Evolutionary conservation across 805 yeast genomes (phyloP).

Genomic region (Yarrowia sp.): DNA sequence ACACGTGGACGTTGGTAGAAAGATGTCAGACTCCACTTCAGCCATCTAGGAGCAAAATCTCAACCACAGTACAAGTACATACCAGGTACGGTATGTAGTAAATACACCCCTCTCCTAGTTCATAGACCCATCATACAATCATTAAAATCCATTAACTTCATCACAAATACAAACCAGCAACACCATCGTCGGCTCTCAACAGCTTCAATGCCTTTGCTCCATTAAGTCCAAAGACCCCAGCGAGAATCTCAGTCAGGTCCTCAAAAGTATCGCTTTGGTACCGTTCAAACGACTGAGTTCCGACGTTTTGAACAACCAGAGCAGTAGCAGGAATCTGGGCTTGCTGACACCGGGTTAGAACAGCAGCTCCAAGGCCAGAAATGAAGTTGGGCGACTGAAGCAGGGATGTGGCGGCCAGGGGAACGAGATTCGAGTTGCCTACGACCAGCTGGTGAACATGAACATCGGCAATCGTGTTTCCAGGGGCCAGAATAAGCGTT

Average conservation of each 20-base stretch:
- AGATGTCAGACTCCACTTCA: too few relatives aligned
- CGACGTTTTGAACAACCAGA: slow-evolving; percentile 48
- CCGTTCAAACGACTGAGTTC: slow-evolving; percentile 48
- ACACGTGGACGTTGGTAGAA: too few relatives aligned
- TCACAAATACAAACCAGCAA: slow-evolving; percentile 8
- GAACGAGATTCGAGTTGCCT: slow-evolving; percentile 5
- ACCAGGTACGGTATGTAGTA: too few relatives aligned
- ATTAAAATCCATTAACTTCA: too few relatives aligned
- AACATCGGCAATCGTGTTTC: slow-evolving; percentile 25
- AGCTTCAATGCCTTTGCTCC: slow-evolving; percentile 10
- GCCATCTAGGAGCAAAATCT: too few relatives aligned
- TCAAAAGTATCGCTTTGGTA: slow-evolving; percentile 30
- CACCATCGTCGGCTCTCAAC: slow-evolving; percentile 13
- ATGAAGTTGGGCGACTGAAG: slow-evolving; percentile 41
- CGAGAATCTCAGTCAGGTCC: slow-evolving; percentile 14
- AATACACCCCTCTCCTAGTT: too few relatives aligned
- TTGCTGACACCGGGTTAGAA: slow-evolving; percentile 46
- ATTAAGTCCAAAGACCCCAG: background rate
- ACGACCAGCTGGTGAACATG: slow-evolving; percentile 14
- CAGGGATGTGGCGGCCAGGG: background rate
- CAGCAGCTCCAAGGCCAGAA: slow-evolving; percentile 49
- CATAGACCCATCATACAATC: too few relatives aligned
- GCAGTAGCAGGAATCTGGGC: slow-evolving; percentile 44
- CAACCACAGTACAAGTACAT: too few relatives aligned
- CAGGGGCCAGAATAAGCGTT: slow-evolving; percentile 16